These are phyloP conservation scores for Trichoderma gamsii DNA, from an alignment of 495 filamentous ascomycete genomes.

Conservation along the genomic window DNA sequence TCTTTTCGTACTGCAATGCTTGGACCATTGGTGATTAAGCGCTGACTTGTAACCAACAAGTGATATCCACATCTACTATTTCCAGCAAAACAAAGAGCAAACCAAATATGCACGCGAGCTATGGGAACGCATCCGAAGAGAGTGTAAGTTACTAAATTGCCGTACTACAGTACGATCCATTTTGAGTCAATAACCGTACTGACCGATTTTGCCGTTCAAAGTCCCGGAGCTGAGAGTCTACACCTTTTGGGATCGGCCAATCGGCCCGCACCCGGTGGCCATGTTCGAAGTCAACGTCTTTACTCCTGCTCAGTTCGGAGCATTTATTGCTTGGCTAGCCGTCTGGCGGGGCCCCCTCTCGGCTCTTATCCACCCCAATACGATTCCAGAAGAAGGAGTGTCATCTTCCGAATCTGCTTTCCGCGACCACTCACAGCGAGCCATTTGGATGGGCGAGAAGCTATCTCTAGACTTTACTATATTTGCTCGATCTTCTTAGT, in stretches of 20 bases:
- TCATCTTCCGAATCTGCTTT: slow-evolving; percentile 41
- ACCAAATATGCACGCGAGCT: slow-evolving; percentile 60
- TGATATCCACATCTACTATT: slow-evolving; percentile 80
- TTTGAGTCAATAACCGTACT: background rate
- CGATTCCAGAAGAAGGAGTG: slow-evolving; percentile 34
- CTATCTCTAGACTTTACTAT: slow-evolving; percentile 60
- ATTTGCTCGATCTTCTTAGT: slow-evolving; percentile 33
- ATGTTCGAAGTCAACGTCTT: slow-evolving; percentile 94
- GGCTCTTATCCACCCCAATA: slow-evolving; percentile 78
- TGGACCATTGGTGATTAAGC: background rate
- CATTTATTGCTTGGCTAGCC: slow-evolving; percentile 78
- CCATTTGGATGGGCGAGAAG: slow-evolving; percentile 78
- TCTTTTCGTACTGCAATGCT: background rate
- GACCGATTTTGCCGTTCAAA: slow-evolving; percentile 23
- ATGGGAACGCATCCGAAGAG: slow-evolving; percentile 69
- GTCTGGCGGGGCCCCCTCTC: slow-evolving; percentile 78
- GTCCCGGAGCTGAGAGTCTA: slow-evolving; percentile 86
- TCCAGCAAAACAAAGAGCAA: slow-evolving; percentile 58
- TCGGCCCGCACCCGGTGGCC: slow-evolving; percentile 76
- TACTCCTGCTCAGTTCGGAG: slow-evolving; percentile 80
- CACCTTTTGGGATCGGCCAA: slow-evolving; percentile 62
- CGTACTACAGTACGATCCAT: background rate
- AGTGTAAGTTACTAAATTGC: slow-evolving; percentile 51
- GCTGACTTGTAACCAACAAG: slow-evolving; percentile 22
- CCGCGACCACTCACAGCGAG: slow-evolving; percentile 65